Evolutionary conservation across 352 stramenopile species (phyloP).

Genomic region (Aphanomyces astaci): DNA sequence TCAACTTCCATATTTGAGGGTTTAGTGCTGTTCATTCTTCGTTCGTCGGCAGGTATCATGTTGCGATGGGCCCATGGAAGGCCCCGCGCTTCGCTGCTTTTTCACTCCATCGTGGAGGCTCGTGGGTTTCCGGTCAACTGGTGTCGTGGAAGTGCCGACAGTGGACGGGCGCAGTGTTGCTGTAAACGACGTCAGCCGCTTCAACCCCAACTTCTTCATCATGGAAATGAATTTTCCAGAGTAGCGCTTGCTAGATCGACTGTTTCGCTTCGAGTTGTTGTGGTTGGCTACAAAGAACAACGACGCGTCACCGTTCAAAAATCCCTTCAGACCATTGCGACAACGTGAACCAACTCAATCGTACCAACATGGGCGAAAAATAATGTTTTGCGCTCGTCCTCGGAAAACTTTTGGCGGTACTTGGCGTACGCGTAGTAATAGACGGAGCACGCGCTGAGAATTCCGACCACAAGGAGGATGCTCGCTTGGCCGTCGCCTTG

Average conservation of each 20-base stretch:
- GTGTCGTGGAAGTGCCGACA: background rate
- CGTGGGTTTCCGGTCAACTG: too few relatives aligned
- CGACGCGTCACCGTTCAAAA: background rate
- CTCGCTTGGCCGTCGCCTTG: constrained; percentile 21
- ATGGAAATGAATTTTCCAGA: background rate
- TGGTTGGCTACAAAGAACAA: background rate
- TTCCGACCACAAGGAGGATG: constrained; percentile 1
- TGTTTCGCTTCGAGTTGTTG: background rate
- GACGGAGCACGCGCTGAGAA: constrained; percentile 1
- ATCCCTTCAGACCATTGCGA: background rate
- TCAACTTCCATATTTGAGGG: background rate
- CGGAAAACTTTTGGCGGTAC: constrained; percentile 26
- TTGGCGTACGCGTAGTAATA: constrained; percentile 25
- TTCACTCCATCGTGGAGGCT: background rate
- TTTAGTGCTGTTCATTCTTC: background rate
- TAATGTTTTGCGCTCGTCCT: constrained; percentile 18
- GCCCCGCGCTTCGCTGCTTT: background rate
- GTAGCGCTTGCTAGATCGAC: background rate
- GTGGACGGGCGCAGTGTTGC: background rate
- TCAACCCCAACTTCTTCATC: background rate
- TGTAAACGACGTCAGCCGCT: background rate
- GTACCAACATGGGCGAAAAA: constrained; percentile 6
- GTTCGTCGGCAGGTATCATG: background rate
- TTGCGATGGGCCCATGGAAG: background rate
- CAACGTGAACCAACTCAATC: background rate